phyloP scores from a whole-genome alignment of 345 rosid genomes.

The Eucalyptus shirleyi region DNA sequence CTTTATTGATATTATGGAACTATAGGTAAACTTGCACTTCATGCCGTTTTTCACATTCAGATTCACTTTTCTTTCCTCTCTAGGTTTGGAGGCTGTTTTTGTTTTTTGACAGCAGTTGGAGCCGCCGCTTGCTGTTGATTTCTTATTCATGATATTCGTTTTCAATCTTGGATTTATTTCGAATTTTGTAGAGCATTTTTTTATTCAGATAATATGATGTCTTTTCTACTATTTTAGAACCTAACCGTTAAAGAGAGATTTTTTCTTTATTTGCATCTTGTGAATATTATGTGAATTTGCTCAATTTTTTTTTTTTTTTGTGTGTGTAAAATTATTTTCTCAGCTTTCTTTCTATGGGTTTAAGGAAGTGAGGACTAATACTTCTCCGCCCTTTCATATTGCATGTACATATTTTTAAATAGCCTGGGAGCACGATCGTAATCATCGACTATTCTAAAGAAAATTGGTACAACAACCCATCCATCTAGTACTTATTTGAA shows the following conservation, averaged over 20 bases:
- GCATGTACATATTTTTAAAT: not conserved
- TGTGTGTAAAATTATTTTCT: not conserved
- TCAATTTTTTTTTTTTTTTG: not conserved
- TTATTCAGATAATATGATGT: not conserved
- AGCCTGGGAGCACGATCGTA: not conserved
- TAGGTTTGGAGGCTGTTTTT: not conserved
- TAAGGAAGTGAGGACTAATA: not conserved
- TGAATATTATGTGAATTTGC: not conserved
- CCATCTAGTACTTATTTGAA: not conserved
- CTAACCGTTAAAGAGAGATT: not conserved
- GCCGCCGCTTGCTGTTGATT: not conserved
- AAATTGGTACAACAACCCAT: not conserved
- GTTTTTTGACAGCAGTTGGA: too few species aligned
- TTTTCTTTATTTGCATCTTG: not conserved
- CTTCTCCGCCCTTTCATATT: not conserved
- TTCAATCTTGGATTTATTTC: not conserved
- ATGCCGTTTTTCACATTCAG: not conserved
- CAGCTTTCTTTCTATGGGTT: not conserved
- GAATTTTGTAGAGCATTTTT: not conserved
- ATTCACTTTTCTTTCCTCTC: not conserved
- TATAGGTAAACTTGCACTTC: not conserved
- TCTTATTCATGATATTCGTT: not conserved
- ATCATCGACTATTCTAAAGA: not conserved
- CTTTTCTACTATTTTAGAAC: not conserved
- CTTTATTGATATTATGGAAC: not conserved